Conservation (phyloP, 2,329 filamentous ascomycete genomes). For the Blastomyces percursus region DNA sequence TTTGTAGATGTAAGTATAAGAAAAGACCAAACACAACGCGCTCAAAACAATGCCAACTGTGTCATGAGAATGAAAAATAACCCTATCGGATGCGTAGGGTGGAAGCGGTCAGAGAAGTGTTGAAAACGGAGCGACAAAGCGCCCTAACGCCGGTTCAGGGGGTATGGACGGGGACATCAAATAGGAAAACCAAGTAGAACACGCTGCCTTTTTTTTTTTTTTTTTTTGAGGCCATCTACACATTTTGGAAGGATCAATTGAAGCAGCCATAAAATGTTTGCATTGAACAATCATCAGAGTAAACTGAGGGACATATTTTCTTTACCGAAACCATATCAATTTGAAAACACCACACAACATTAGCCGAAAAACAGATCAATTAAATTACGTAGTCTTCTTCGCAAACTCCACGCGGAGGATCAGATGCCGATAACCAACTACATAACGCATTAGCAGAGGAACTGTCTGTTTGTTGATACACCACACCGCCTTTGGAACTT, state of each 20-base stretch:
- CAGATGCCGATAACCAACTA: conserved; percentile 43
- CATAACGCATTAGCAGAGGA: conserved; percentile 13
- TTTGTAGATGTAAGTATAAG: not conserved
- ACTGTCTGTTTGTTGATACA: not conserved
- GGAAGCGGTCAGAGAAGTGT: not conserved
- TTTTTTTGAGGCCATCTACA: not conserved
- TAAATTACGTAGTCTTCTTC: conserved; percentile 31
- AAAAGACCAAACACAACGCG: not conserved
- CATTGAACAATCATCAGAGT: conserved; percentile 3
- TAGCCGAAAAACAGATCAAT: conserved; percentile 1
- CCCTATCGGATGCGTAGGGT: not conserved
- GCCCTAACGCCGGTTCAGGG: not conserved
- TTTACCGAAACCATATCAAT: conserved; percentile 9
- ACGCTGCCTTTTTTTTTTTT: not conserved
- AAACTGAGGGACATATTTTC: conserved; percentile 1
- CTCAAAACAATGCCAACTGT: not conserved
- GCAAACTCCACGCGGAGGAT: conserved; percentile 44
- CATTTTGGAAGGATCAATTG: not conserved
- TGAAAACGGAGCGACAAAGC: not conserved
- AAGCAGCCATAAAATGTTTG: not conserved
- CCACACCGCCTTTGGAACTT: conserved; percentile 29
- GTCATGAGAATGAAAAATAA: not conserved
- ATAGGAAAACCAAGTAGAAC: not conserved
- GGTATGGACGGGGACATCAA: not conserved
- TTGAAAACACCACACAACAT: conserved; percentile 12